These are phyloP conservation scores for Endogone sp. DNA, from an alignment of 192 early-diverging fungal species.

Conservation along the genomic window DNA sequence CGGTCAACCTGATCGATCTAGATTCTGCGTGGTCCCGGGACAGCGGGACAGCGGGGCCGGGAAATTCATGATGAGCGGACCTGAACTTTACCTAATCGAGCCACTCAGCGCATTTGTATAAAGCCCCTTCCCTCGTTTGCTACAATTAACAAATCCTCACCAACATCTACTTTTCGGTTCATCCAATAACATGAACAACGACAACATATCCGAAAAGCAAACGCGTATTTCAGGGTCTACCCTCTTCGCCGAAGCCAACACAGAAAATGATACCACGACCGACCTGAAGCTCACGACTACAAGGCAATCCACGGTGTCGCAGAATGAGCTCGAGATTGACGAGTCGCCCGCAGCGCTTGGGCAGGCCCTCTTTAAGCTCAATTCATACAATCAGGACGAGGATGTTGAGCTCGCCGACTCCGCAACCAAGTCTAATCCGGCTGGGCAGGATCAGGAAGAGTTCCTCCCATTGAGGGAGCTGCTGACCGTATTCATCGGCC, in stretches of 20 bases:
- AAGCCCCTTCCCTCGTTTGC: too few relatives aligned
- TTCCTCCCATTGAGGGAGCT: not conserved
- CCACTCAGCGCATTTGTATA: too few relatives aligned
- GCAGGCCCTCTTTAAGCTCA: not conserved
- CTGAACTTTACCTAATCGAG: too few relatives aligned
- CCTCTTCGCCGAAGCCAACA: not conserved
- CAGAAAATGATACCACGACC: not conserved
- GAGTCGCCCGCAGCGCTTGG: not conserved
- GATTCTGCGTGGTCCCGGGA: too few relatives aligned
- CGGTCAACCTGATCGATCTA: too few relatives aligned
- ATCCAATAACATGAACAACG: too few relatives aligned
- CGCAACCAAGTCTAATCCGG: not conserved
- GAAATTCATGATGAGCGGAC: too few relatives aligned
- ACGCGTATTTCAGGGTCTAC: too few relatives aligned
- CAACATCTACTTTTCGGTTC: too few relatives aligned
- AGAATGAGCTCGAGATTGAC: not conserved
- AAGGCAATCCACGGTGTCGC: not conserved
- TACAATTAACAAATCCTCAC: too few relatives aligned
- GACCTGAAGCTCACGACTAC: not conserved
- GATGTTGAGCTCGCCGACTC: not conserved
- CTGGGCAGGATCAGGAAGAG: not conserved
- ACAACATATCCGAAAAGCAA: too few relatives aligned
- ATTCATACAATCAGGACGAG: not conserved
- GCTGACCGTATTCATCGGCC: slow-evolving; percentile 3
- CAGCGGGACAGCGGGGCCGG: too few relatives aligned